Evolutionary conservation across 495 filamentous ascomycete genomes (phyloP), one percentile per base, ranked within the genome.

Genomic region (Annulohypoxylon nitens): DNA sequence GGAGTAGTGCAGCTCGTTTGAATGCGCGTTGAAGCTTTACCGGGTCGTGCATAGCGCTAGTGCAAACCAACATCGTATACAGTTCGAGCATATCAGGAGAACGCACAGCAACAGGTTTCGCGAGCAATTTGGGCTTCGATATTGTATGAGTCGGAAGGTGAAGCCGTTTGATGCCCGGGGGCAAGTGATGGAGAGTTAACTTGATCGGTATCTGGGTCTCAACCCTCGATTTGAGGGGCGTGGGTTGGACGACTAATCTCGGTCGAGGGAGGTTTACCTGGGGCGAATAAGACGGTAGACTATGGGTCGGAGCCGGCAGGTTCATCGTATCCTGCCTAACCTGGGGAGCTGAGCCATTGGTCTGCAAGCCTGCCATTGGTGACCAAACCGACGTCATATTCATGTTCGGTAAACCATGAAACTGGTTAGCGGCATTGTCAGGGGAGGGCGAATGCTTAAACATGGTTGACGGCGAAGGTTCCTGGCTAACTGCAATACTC

Each of bases 121-220:
- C 88, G 41, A 94, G 86, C 30, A 97, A 83, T 78, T 98, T 98
- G 18, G 93, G 90, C 79, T 97, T 97, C 8, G 94, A 93, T 64
- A 98, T 95, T 0, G 94, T 94, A 77, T 96, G 88, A 2, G 91
- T 89, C 14, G 94, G 95, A 23, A 98, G 85, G 79, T 97, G 94
- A 41, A 98, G 78, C 68, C 89, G 93, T 61, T 88, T 92, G 36
- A 94, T 88, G 18, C 92, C 91, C 2, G 81, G 75, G 1, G 95
- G 95, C 54, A 94, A 81, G 10, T 91, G 88, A 59, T 86, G 88
- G 6, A 98, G 81, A 3, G 90, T 92, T 69, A 98, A 83, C 71
- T 88, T 89, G 69, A 97, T 91, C 2, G 90, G 89, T 66, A 97
- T 97, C 77, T 98, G 95, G 0, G 95, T 98, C 83, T 98, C 95